A percentile compares a stretch with the other conserved stretches of the same genome.
These are phyloP conservation scores for Sutorius eximius DNA, from an alignment of 1,284 basidiomycete species.

Conservation along the genomic window DNA sequence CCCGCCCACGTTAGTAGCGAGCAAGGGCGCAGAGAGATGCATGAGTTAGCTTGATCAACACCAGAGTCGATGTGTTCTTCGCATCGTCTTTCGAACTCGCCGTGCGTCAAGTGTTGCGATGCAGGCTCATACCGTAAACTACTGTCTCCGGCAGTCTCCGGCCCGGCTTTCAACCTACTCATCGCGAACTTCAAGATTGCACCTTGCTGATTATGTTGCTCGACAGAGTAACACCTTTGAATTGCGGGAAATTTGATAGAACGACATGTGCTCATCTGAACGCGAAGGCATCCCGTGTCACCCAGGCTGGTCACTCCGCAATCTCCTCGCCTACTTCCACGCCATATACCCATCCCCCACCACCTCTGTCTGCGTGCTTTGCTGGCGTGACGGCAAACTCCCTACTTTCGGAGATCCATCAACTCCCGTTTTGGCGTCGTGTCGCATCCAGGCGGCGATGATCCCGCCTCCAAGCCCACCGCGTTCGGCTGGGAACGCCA, in stretches of 20 bases:
- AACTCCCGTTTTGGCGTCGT: conserved; percentile 64
- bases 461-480: conserved; percentile 43
- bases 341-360: conserved; percentile 52
- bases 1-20: conserved; percentile 70
- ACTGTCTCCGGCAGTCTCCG: background rate
- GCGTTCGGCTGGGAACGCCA: conserved; percentile 98
- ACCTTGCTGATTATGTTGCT: too few species aligned
- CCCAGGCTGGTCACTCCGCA: conserved; percentile 95
- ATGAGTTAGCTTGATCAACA: conserved; percentile 51
- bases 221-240: too few species aligned
- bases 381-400: conserved; percentile 68
- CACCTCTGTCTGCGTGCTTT: conserved; percentile 61
- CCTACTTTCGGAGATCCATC: conserved; percentile 42
- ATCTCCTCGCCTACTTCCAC: conserved; percentile 82
- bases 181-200: too few species aligned
- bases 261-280: too few species aligned
- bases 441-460: conserved; percentile 25
- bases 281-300: too few species aligned
- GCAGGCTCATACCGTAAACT: background rate
- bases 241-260: too few species aligned
- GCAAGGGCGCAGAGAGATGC: conserved; percentile 66
- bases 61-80: background rate
- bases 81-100: conserved; percentile 7
- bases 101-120: background rate
- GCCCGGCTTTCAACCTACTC: background rate